Conservation (phyloP, 805 yeast species). For the Kodamaea kakaduensis region DNA sequence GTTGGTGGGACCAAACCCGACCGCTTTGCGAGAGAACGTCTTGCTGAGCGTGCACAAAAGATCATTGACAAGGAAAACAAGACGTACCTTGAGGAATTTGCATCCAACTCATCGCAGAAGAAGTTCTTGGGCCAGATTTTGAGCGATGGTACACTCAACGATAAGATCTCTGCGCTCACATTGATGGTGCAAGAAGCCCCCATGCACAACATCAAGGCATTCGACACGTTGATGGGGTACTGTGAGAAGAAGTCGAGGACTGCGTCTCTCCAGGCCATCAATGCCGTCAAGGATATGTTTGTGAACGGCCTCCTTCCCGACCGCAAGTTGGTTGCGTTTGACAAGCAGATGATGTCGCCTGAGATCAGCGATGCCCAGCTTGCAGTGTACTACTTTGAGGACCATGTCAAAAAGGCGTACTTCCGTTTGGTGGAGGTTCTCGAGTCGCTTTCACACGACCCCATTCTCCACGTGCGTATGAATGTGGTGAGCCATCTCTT, state of each 20-base stretch:
- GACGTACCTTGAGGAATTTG: conserved; percentile 65
- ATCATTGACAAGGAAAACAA: conserved; percentile 69
- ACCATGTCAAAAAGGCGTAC: conserved; percentile 71
- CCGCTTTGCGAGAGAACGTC: conserved; percentile 54
- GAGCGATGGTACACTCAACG: conserved; percentile 88
- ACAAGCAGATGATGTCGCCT: conserved; percentile 59
- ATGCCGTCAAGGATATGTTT: conserved; percentile 84
- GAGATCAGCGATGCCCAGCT: conserved; percentile 44
- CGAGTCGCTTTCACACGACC: conserved; percentile 83
- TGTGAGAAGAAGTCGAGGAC: conserved; percentile 91
- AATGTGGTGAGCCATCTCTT: conserved; percentile 73
- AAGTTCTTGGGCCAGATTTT: conserved; percentile 86
- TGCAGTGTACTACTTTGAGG: conserved; percentile 82
- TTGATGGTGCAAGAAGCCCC: conserved; percentile 94
- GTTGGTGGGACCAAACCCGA: conserved; percentile 36
- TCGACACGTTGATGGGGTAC: conserved; percentile 71
- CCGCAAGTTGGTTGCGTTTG: conserved; percentile 75
- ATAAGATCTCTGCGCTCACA: conserved; percentile 93
- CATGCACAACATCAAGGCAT: conserved; percentile 76
- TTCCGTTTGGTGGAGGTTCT: conserved; percentile 73
- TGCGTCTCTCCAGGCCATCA: conserved; percentile 85
- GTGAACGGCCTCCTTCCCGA: conserved; percentile 82
- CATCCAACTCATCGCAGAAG: conserved; percentile 73
- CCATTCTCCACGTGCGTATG: conserved; percentile 82
- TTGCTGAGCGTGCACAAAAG: conserved; percentile 62